Conservation (phyloP, 495 filamentous ascomycete genomes). For the Thermothielavioides terrestris region DNA sequence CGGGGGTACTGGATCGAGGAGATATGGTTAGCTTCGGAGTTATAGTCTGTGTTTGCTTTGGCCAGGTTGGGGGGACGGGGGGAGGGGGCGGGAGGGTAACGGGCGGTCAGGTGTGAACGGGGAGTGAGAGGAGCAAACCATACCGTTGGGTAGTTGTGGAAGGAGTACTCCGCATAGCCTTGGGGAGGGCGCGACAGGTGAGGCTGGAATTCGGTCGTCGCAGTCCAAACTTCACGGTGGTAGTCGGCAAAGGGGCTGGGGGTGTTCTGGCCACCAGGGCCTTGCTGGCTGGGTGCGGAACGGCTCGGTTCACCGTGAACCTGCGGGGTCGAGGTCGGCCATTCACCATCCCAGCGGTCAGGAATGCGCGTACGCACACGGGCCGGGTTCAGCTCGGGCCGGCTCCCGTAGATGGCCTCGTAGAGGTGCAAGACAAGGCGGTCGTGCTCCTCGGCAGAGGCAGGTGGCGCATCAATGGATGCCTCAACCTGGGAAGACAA, state of each 20-base stretch:
- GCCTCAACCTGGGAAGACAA: not conserved
- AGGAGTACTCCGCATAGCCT: not conserved
- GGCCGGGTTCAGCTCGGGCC: not conserved
- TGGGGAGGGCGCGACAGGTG: not conserved
- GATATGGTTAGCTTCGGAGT: not conserved
- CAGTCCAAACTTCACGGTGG: not conserved
- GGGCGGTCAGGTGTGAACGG: not conserved
- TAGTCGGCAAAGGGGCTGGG: not conserved
- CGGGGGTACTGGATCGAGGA: not conserved
- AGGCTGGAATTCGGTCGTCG: not conserved
- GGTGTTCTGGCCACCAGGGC: not conserved
- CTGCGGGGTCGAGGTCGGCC: not conserved
- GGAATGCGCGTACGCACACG: not conserved
- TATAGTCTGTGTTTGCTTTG: not conserved
- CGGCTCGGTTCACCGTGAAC: not conserved
- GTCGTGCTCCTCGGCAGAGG: not conserved
- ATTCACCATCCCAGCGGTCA: not conserved
- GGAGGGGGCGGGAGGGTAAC: not conserved
- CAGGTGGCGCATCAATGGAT: no score
- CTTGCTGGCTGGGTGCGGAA: not conserved
- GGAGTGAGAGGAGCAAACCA: not conserved
- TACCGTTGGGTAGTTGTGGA: constrained; percentile 1
- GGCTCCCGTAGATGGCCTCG: not conserved
- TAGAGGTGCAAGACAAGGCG: not conserved
- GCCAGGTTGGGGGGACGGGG: not conserved